Evolutionary conservation across 441 rosid species (phyloP), one percentile per base, ranked within the genome.

Genomic region (Arabidopsis lyrata): DNA sequence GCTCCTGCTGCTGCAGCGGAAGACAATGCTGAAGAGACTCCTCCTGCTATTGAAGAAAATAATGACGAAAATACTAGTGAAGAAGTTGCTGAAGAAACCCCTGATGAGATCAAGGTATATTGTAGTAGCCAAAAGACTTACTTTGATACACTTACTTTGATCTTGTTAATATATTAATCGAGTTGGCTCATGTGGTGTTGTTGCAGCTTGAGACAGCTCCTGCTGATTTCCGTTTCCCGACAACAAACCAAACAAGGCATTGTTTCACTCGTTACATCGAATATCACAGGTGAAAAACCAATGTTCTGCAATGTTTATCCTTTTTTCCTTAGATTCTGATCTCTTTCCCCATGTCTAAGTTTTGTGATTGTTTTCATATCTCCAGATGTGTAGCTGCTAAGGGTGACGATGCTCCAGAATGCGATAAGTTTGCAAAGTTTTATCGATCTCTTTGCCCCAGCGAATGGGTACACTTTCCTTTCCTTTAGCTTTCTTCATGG

Each of bases 161-260:
- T 72, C 22, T 27, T 27, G 31, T 27, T 10, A 41, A 15, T 68
- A 20, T 1, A 38, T 22, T 72, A 34, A 63, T 18, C 0, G 36
- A 42, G 36, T 52, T 42, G 27, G 50, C n/a, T 67, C 38, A n/a
- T 75, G 41, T 35, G 35, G 18, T 68, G 42, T 8, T 77, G 58
- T 3, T 66, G 15, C 84, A 93, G 97, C 87, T 95, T 72, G 97
- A 91, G 88, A 96, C 98, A 22, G 99, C 99, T 56, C 98, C 98
- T 2, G 97, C 97, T 41, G 98, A 93, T 84, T 90, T 85, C 75
- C 98, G 98, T 67, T 93, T 93, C 76, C 98, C 98, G 29, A 93
- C 98, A 53, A 93, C 98, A 61, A 93, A 93, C 82, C 98, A 93
- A 78, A 89, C 98, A 7, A 86, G 98, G 83, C 98, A 92, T 77